Percentiles rank a stretch among this genome's conserved stretches.
phyloP scores from a whole-genome alignment of 2,329 filamentous ascomycete species.

The Penicillium sp. region DNA sequence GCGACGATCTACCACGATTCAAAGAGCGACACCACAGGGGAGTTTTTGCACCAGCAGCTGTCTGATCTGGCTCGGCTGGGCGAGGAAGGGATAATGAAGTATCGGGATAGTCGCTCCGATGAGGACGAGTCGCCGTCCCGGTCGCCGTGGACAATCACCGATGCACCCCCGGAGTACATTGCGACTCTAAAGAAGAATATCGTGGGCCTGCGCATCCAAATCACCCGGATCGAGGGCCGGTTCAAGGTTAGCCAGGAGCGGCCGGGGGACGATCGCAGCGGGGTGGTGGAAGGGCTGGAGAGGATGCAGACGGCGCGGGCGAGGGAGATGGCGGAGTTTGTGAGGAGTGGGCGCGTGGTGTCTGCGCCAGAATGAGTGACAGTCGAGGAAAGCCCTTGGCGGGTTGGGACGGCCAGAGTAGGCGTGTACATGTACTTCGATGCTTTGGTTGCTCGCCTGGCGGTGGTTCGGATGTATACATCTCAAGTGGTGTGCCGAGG shows the following conservation, averaged over 20 bases:
- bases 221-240: slow-evolving; percentile 19
- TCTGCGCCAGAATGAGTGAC: background rate
- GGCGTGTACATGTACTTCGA: no score
- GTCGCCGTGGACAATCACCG: slow-evolving; percentile 17
- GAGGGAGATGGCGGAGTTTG: slow-evolving; percentile 19
- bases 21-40: slow-evolving; percentile 1
- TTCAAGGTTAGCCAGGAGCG: slow-evolving; percentile 26
- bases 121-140: background rate
- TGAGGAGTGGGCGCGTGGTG: slow-evolving; percentile 8
- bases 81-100: slow-evolving; percentile 18
- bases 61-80: slow-evolving; percentile 15
- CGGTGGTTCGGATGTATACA: no score
- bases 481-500: no score
- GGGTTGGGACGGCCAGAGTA: no score
- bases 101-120: background rate
- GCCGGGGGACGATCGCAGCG: slow-evolving; percentile 13
- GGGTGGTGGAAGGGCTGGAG: slow-evolving; percentile 20
- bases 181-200: slow-evolving; percentile 19
- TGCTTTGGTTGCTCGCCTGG: no score
- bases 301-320: slow-evolving; percentile 6
- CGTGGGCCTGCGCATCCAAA: slow-evolving; percentile 18
- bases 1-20: slow-evolving; percentile 13
- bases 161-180: slow-evolving; percentile 21
- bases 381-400: background rate
- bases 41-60: slow-evolving; percentile 14